Conservation (phyloP, 495 filamentous ascomycete species). For the Trypethelium eluteriae region DNA sequence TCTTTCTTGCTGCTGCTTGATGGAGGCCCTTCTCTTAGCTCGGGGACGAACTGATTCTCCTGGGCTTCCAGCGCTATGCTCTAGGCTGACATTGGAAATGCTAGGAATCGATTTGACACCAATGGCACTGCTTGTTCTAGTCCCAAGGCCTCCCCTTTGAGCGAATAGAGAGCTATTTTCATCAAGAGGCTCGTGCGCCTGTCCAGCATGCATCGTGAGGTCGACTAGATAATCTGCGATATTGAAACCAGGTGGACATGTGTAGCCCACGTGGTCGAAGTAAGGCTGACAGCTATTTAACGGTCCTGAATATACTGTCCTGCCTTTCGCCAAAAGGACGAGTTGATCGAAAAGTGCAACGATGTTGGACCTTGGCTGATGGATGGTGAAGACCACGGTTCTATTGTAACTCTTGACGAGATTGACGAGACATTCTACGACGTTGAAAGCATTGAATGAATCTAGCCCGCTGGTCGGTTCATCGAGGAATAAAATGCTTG, state of each 20-base stretch:
- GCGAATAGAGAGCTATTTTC: constrained; percentile 41
- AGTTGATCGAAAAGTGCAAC: constrained; percentile 96
- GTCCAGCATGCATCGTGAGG: constrained; percentile 88
- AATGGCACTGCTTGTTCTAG: constrained; percentile 76
- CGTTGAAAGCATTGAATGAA: constrained; percentile 94
- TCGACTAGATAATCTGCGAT: constrained; percentile 97
- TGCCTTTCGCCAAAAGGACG: constrained; percentile 80
- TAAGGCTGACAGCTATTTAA: constrained; percentile 85
- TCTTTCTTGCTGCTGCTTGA: constrained; percentile 75
- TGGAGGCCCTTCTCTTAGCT: constrained; percentile 60
- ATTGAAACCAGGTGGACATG: constrained; percentile 93
- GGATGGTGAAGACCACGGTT: constrained; percentile 96
- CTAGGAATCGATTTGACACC: constrained; percentile 90
- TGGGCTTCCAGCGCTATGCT: constrained; percentile 49
- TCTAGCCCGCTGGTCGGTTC: constrained; percentile 95
- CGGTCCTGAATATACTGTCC: constrained; percentile 85
- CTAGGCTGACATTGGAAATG: constrained; percentile 58
- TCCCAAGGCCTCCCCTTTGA: constrained; percentile 46
- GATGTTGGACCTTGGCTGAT: constrained; percentile 99
- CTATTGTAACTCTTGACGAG: constrained; percentile 91
- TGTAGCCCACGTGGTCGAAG: constrained; percentile 83
- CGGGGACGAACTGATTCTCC: constrained; percentile 57
- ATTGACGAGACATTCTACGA: constrained; percentile 91
- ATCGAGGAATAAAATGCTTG: constrained; percentile 93
- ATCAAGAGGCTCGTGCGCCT: constrained; percentile 49